Conservation (phyloP, 768 basidiomycete species). For the Amyloporia xantha region DNA sequence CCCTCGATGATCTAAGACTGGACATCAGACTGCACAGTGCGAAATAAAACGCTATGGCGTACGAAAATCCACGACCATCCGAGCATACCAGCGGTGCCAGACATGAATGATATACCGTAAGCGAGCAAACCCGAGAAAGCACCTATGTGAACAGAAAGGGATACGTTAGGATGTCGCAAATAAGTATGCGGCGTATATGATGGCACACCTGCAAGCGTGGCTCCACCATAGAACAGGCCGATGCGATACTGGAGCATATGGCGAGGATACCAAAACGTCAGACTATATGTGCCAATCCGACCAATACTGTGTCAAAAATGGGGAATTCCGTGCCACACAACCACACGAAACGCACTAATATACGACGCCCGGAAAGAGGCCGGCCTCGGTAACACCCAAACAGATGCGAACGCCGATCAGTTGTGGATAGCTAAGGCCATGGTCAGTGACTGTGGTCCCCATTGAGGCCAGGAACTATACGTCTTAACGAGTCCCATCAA, state of each 20-base stretch:
- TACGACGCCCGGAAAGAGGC: slow-evolving; percentile 65
- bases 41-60: no score
- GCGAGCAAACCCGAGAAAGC: slow-evolving; percentile 28
- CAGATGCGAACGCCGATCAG: slow-evolving; percentile 51
- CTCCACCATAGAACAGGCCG: slow-evolving; percentile 23
- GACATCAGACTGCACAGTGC: neutral
- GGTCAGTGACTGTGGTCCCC: neutral
- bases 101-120: slow-evolving; percentile 31
- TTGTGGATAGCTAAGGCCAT: slow-evolving; percentile 46
- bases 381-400: slow-evolving; percentile 63
- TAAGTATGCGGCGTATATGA: no score
- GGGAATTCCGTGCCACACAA: no score
- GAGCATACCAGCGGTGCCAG: slow-evolving; percentile 20
- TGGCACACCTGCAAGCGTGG: slow-evolving; percentile 17
- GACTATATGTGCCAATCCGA: slow-evolving; percentile 4
- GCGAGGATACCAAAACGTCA: slow-evolving; percentile 24
- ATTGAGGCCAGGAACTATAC: no score
- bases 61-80: slow-evolving; percentile 32
- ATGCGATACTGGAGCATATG: slow-evolving; percentile 24
- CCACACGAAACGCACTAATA: slow-evolving; percentile 63
- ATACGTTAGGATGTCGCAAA: no score
- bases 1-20: slow-evolving; percentile 72
- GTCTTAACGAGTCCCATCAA: slow-evolving; percentile 63
- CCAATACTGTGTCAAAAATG: neutral
- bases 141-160: slow-evolving; percentile 1